Percentiles rank a stretch among this genome's conserved stretches.
phyloP scores from a whole-genome alignment of 2,329 filamentous ascomycete species.

The Epichloe gansuensis region DNA sequence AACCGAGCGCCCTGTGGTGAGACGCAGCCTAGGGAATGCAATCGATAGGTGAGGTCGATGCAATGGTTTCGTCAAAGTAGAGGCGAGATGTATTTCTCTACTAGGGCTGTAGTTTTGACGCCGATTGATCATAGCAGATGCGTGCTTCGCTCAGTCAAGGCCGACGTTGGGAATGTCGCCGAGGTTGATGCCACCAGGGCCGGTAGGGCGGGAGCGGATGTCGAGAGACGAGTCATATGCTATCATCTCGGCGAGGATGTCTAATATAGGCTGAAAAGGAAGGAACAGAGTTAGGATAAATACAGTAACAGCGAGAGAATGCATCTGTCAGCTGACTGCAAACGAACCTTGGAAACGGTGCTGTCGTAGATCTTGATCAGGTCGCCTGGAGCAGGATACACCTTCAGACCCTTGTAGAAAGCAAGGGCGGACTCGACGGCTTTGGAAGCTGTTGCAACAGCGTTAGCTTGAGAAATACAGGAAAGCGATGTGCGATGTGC shows the following conservation, averaged over 20 bases:
- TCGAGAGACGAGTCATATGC: constrained; percentile 70
- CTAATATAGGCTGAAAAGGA: constrained; percentile 61
- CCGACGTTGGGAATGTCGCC: constrained; percentile 39
- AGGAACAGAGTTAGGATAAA: not conserved
- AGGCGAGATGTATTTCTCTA: not conserved
- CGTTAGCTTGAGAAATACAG: not conserved
- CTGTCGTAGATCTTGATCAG: constrained; percentile 97
- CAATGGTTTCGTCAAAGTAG: not conserved
- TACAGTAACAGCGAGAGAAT: not conserved
- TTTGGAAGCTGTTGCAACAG: constrained; percentile 42
- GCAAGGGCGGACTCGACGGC: constrained; percentile 76
- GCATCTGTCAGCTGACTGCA: not conserved
- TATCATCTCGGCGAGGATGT: constrained; percentile 97
- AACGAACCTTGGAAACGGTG: constrained; percentile 79
- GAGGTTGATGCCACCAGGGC: constrained; percentile 28
- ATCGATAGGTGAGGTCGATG: not conserved
- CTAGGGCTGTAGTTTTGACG: not conserved
- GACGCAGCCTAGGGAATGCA: not conserved
- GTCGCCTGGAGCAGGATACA: constrained; percentile 87
- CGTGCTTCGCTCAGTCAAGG: constrained; percentile 33
- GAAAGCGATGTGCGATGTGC: not conserved
- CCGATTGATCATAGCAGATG: not conserved
- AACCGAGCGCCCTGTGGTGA: not conserved
- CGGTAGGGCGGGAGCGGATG: constrained; percentile 33
- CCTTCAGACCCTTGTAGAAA: constrained; percentile 98